These are phyloP conservation scores for Nyctanthes arbortristis DNA, from an alignment of 257 asterid species.

Conservation along the genomic window DNA sequence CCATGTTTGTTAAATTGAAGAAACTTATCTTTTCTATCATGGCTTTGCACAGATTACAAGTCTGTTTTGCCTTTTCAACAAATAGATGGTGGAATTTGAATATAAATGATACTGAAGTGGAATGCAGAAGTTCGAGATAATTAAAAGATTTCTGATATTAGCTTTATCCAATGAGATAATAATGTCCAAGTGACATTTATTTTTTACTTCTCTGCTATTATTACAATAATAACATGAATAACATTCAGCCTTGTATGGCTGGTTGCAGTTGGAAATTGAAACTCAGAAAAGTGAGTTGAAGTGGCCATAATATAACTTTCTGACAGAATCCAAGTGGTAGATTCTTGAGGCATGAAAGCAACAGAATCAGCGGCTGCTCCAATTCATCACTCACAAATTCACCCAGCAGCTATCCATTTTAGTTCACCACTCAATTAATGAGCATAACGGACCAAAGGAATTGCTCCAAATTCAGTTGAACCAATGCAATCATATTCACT, in stretches of 20 bases:
- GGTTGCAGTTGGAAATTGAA: too few species aligned
- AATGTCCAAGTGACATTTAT: neutral
- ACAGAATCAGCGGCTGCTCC: too few species aligned
- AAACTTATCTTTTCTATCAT: neutral
- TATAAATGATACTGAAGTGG: neutral
- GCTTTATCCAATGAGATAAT: neutral
- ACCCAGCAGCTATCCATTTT: too few species aligned
- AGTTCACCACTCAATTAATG: too few species aligned
- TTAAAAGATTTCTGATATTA: neutral
- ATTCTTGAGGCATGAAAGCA: too few species aligned
- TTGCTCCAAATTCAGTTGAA: neutral
- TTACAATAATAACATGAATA: neutral
- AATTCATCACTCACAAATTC: too few species aligned
- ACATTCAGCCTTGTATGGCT: too few species aligned
- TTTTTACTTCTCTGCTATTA: neutral
- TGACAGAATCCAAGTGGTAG: too few species aligned
- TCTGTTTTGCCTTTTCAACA: neutral
- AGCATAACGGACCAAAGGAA: neutral
- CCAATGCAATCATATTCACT: neutral
- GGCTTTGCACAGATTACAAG: neutral
- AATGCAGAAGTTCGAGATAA: neutral
- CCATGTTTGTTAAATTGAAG: conserved; percentile 15
- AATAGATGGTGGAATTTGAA: neutral
- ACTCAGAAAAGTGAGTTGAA: too few species aligned
- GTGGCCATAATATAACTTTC: too few species aligned